Evolutionary conservation across 1,284 basidiomycete species (phyloP).

Genomic region (Ustilago sp.): DNA sequence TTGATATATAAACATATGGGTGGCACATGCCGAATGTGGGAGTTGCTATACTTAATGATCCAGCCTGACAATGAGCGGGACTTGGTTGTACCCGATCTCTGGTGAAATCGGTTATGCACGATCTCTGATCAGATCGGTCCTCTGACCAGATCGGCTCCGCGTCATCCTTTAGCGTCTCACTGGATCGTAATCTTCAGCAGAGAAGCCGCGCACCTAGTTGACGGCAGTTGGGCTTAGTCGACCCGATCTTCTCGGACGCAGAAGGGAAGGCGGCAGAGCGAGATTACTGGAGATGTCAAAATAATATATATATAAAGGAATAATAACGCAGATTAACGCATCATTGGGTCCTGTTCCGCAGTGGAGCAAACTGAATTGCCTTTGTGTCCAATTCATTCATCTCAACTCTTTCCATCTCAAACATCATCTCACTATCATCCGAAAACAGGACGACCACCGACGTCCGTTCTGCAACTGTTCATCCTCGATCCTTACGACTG

Average conservation of each 20-base stretch:
- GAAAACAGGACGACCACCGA: neutral
- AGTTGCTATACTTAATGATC: too few relatives aligned
- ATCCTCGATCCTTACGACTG: neutral
- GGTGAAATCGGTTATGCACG: too few relatives aligned
- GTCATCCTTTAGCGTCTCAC: too few relatives aligned
- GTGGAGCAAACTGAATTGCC: neutral
- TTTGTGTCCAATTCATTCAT: neutral
- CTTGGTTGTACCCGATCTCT: too few relatives aligned
- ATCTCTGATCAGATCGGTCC: too few relatives aligned
- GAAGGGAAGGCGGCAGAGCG: neutral
- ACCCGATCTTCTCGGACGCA: conserved; percentile 17
- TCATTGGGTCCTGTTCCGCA: conserved; percentile 19
- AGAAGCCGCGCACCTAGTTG: neutral
- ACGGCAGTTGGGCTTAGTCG: too few relatives aligned
- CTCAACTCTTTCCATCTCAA: neutral
- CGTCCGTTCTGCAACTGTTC: neutral
- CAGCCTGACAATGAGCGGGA: too few relatives aligned
- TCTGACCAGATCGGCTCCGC: too few relatives aligned
- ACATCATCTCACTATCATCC: neutral
- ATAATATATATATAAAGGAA: neutral
- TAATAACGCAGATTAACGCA: conserved; percentile 15
- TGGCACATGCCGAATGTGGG: too few relatives aligned
- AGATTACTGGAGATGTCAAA: neutral
- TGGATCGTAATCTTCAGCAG: neutral
- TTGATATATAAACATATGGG: too few relatives aligned